Evolutionary conservation across 2,329 filamentous ascomycete species (phyloP).

Genomic region (Rutstroemia sp.): DNA sequence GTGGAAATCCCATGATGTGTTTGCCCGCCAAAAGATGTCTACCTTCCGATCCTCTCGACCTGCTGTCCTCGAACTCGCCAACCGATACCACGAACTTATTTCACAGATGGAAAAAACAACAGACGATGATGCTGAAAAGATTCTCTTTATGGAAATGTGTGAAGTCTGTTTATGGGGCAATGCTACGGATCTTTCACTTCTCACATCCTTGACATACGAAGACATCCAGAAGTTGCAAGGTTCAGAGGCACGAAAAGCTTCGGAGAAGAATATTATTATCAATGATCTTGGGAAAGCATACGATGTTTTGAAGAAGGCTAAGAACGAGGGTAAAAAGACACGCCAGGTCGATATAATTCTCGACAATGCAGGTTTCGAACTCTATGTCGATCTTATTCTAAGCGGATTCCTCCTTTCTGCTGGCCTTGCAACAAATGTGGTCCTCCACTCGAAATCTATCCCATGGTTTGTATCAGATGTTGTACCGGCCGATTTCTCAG

Average conservation of each 20-base stretch:
- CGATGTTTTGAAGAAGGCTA: slow-evolving; percentile 55
- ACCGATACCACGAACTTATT: slow-evolving; percentile 69
- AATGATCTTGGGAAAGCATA: slow-evolving; percentile 78
- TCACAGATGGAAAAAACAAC: slow-evolving; percentile 47
- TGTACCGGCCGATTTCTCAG: slow-evolving; percentile 73
- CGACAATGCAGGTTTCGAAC: slow-evolving; percentile 94
- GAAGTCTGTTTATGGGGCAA: slow-evolving; percentile 98
- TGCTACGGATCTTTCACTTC: slow-evolving; percentile 84
- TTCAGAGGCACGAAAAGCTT: slow-evolving; percentile 72
- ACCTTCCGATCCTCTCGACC: slow-evolving; percentile 89
- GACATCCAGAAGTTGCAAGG: slow-evolving; percentile 97
- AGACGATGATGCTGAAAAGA: slow-evolving; percentile 57
- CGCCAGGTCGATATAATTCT: slow-evolving; percentile 88
- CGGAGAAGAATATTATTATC: slow-evolving; percentile 84
- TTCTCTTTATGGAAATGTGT: slow-evolving; percentile 86
- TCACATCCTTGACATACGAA: slow-evolving; percentile 86
- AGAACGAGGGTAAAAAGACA: slow-evolving; percentile 55
- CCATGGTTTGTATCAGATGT: slow-evolving; percentile 99
- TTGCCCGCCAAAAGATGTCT: slow-evolving; percentile 79
- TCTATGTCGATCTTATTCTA: slow-evolving; percentile 90
- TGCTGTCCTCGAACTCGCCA: slow-evolving; percentile 74
- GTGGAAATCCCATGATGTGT: slow-evolving; percentile 90
- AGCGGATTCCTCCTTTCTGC: slow-evolving; percentile 83
- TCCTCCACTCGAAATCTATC: slow-evolving; percentile 89
- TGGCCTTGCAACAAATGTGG: slow-evolving; percentile 75